These are phyloP conservation scores for Theobroma cacao DNA, from an alignment of 345 rosid species.

Conservation along the genomic window DNA sequence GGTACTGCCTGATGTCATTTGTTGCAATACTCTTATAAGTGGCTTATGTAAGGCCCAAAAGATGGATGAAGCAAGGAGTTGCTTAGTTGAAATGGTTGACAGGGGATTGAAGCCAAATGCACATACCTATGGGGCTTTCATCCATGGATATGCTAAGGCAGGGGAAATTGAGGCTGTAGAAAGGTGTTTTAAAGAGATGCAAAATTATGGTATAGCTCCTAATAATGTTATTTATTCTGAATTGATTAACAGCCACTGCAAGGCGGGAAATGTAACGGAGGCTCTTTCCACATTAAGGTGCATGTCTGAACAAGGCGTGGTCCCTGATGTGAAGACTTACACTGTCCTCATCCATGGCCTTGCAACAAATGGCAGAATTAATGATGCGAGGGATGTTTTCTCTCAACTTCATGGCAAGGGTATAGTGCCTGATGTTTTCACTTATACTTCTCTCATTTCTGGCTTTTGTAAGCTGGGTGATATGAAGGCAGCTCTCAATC, in stretches of 20 bases:
- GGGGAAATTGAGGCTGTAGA: slow-evolving; percentile 60
- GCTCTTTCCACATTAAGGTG: slow-evolving; percentile 52
- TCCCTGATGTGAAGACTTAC: slow-evolving; percentile 52
- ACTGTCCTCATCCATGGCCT: slow-evolving; percentile 69
- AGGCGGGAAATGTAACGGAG: slow-evolving; percentile 45
- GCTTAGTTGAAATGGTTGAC: slow-evolving; percentile 53
- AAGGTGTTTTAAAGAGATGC: slow-evolving; percentile 62
- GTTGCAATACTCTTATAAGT: slow-evolving; percentile 67
- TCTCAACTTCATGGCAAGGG: slow-evolving; percentile 55
- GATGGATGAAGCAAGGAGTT: slow-evolving; percentile 68
- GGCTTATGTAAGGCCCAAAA: slow-evolving; percentile 75
- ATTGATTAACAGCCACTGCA: slow-evolving; percentile 65
- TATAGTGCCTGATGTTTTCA: slow-evolving; percentile 54
- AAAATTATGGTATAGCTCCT: slow-evolving; percentile 53
- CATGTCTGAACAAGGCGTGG: slow-evolving; percentile 49
- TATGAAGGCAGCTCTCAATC: slow-evolving; percentile 41
- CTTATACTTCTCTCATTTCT: slow-evolving; percentile 64
- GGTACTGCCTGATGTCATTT: slow-evolving; percentile 58
- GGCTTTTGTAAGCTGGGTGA: slow-evolving; percentile 58
- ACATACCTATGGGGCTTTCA: slow-evolving; percentile 66
- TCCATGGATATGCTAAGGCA: slow-evolving; percentile 54
- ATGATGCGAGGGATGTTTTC: slow-evolving; percentile 57
- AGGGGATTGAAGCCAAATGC: slow-evolving; percentile 64
- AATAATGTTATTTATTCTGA: slow-evolving; percentile 48
- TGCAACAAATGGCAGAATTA: slow-evolving; percentile 47